Conservation (phyloP, 1,139 yeast species). For the Sugiyamaella pinicola region DNA sequence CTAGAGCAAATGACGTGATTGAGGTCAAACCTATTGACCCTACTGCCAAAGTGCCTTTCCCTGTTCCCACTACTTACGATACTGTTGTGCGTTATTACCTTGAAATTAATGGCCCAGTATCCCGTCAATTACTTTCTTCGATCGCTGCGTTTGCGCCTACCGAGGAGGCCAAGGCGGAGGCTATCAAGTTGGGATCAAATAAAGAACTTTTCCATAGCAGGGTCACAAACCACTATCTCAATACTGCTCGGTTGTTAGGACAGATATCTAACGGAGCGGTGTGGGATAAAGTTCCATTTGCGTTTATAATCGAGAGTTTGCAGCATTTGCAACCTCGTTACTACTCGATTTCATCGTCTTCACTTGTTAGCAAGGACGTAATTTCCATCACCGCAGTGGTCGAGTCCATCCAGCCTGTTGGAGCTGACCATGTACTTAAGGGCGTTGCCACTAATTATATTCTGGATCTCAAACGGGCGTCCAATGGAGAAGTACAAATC, state of each 20-base stretch:
- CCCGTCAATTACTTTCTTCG: slow-evolving; percentile 82
- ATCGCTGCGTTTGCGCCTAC: slow-evolving; percentile 83
- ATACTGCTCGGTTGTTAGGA: slow-evolving; percentile 75
- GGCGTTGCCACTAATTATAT: slow-evolving; percentile 94
- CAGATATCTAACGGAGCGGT: slow-evolving; percentile 60
- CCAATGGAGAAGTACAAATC: slow-evolving; percentile 46
- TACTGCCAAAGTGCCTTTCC: slow-evolving; percentile 77
- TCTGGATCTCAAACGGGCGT: slow-evolving; percentile 67
- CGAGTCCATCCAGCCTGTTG: slow-evolving; percentile 58
- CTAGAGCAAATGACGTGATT: slow-evolving; percentile 59
- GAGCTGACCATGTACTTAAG: slow-evolving; percentile 54
- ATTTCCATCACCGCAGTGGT: slow-evolving; percentile 87
- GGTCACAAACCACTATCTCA: slow-evolving; percentile 62
- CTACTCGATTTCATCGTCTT: slow-evolving; percentile 93
- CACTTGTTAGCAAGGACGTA: slow-evolving; percentile 70
- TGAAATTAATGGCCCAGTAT: slow-evolving; percentile 90
- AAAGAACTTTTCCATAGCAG: slow-evolving; percentile 67
- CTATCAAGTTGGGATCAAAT: slow-evolving; percentile 62
- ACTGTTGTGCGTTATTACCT: slow-evolving; percentile 83
- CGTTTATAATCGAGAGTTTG: slow-evolving; percentile 76
- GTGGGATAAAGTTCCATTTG: slow-evolving; percentile 82
- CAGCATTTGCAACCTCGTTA: slow-evolving; percentile 90
- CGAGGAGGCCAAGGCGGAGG: slow-evolving; percentile 55
- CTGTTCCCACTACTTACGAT: slow-evolving; percentile 87
- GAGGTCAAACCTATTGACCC: slow-evolving; percentile 72